Evolutionary conservation across 495 filamentous ascomycete genomes (phyloP), one percentile per base, ranked within the genome.

Genomic region (Aspergillus nanangensis): DNA sequence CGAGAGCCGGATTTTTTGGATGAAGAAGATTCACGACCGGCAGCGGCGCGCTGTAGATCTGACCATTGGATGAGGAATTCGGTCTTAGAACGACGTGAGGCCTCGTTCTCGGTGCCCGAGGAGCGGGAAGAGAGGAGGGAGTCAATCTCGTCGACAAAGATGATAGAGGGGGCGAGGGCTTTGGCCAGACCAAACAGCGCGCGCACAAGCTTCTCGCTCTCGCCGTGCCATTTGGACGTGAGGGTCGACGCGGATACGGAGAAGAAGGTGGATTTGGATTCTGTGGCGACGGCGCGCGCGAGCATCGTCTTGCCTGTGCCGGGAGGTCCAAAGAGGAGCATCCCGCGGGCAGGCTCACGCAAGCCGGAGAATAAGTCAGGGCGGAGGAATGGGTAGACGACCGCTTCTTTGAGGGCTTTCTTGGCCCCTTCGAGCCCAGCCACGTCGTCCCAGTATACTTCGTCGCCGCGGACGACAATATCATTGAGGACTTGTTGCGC

Each of bases 261-360:
- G 67, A 99, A 99, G 68, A 99, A 99, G 0, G 94, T 96, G 4
- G 89, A 95, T 58, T 84, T 83, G 21, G 87, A 93, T 63, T 97
- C 94, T 0, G 94, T 97, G 2, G 93, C 93, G 3, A 97, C 93
- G 17, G 92, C 92, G 41, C 93, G 77, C 2, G 93, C 93, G 7
- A 99, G 76, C 93, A 99, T 99, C 1, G 93, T 99, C 65, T 99
- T 97, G 33, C 93, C 93, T 0, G 93, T 99, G 8, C 93, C 93
- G 0, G 93, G 93, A 10, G 93, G 93, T 1, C 93, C 93, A 58
- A 99, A 99, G 3, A 99, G 79, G 2, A 99, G 74, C 89, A 99
- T 96, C 1, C 93, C 93, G 34, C 90, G 75, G 10, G 92, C 93
- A 8, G 93, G 93, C 59, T 99, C 93, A 3, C 93, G 85, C 3